phyloP scores from a whole-genome alignment of 257 asterid species.

The Solanum tarapatanum region DNA sequence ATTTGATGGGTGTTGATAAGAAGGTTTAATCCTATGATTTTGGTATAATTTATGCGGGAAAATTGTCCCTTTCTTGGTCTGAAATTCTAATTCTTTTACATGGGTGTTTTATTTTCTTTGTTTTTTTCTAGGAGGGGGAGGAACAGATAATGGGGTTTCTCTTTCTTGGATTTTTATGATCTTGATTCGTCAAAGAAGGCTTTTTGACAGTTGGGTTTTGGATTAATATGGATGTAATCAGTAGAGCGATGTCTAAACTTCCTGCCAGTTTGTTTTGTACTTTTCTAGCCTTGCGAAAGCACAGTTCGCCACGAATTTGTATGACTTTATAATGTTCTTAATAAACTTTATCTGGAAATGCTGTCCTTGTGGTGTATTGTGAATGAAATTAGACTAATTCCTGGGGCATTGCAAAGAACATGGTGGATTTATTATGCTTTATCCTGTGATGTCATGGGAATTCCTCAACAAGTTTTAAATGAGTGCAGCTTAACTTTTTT shows the following conservation, averaged over 20 bases:
- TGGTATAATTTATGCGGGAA: not conserved
- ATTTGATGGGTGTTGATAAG: not conserved
- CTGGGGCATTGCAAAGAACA: not conserved
- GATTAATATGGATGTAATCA: not conserved
- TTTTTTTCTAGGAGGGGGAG: not conserved
- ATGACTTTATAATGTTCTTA: not conserved
- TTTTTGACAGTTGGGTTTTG: not conserved
- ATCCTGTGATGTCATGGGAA: not conserved
- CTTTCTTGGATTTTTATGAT: not conserved
- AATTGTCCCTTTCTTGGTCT: not conserved
- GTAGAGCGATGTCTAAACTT: not conserved
- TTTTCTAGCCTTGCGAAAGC: not conserved
- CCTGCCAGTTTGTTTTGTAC: not conserved
- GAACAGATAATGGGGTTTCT: not conserved
- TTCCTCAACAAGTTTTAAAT: not conserved
- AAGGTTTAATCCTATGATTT: not conserved
- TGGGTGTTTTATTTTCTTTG: not conserved
- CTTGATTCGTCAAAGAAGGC: constrained; percentile 4
- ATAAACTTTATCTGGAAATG: not conserved
- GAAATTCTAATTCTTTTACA: not conserved
- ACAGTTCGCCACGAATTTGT: not conserved
- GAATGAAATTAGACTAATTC: not conserved
- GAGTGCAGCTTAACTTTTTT: not conserved
- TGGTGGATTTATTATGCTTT: not conserved
- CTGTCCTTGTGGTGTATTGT: not conserved